Evolutionary conservation across 2,329 filamentous ascomycete genomes (phyloP).

Genomic region (Colletotrichum melonis): DNA sequence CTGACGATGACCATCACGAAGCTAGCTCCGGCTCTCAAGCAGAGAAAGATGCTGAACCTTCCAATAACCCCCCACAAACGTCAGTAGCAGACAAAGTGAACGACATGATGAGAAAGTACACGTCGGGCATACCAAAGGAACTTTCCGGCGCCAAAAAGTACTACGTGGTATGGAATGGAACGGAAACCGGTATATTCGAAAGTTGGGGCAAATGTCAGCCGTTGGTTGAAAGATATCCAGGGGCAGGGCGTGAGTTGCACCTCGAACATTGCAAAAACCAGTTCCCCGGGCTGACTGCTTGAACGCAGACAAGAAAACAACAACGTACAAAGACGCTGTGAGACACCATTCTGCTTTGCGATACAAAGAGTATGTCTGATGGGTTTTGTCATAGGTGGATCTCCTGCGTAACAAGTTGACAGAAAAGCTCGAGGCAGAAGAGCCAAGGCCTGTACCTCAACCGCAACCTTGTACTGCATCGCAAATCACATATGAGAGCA

Average conservation of each 20-base stretch:
- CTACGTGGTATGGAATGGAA: background rate
- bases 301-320: background rate
- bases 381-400: background rate
- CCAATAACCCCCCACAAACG: background rate
- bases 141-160: background rate
- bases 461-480: background rate
- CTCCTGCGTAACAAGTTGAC: background rate
- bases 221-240: background rate
- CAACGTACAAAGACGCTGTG: background rate
- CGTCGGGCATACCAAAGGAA: background rate
- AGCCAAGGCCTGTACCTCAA: background rate
- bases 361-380: background rate
- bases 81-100: background rate
- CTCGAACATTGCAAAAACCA: background rate
- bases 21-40: background rate
- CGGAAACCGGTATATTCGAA: background rate
- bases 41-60: background rate
- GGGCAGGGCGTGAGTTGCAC: background rate
- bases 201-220: background rate
- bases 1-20: no score
- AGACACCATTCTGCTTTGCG: background rate
- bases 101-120: background rate
- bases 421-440: background rate
- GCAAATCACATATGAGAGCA: no score
- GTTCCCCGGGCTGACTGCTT: background rate